Percentiles rank a stretch among this genome's conserved stretches.
phyloP scores from a whole-genome alignment of 2,329 filamentous ascomycete genomes.

The Sporothrix protearum region DNA sequence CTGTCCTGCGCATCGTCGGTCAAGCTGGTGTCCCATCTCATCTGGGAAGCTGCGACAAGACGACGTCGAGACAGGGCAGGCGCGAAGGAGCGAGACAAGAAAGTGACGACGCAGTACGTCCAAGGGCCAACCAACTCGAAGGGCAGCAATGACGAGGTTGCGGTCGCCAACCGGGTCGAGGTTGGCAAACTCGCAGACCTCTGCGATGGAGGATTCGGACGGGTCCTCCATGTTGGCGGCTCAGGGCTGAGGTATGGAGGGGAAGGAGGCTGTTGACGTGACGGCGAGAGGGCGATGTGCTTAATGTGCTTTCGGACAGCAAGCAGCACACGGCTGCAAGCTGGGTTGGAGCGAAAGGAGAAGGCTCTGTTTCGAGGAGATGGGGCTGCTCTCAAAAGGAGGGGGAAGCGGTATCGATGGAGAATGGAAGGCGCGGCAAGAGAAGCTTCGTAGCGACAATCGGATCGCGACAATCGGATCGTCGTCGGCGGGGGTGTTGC shows the following conservation, averaged over 20 bases:
- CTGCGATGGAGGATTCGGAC: constrained; percentile 36
- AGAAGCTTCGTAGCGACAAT: background rate
- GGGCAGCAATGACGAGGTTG: constrained; percentile 40
- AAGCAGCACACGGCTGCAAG: constrained; percentile 19
- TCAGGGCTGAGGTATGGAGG: no score
- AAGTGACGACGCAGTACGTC: background rate
- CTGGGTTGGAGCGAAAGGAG: background rate
- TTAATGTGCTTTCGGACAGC: background rate
- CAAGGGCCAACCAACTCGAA: constrained; percentile 34
- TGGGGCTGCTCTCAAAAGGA: background rate
- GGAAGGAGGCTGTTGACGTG: background rate
- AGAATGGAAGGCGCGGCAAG: background rate
- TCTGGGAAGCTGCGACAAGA: background rate
- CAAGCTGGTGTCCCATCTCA: background rate
- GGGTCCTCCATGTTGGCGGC: constrained; percentile 35
- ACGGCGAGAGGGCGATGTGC: no score
- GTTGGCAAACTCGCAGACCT: constrained; percentile 43
- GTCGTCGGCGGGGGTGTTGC: no score
- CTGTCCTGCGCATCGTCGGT: background rate
- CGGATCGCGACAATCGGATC: background rate
- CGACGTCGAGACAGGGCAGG: background rate
- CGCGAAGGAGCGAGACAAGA: background rate
- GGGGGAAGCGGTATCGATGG: background rate
- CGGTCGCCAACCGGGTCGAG: constrained; percentile 40
- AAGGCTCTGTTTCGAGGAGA: background rate